Evolutionary conservation across 1,139 yeast species (phyloP), one percentile per base, ranked within the genome.

Genomic region (Kluyveromyces marxianus): DNA sequence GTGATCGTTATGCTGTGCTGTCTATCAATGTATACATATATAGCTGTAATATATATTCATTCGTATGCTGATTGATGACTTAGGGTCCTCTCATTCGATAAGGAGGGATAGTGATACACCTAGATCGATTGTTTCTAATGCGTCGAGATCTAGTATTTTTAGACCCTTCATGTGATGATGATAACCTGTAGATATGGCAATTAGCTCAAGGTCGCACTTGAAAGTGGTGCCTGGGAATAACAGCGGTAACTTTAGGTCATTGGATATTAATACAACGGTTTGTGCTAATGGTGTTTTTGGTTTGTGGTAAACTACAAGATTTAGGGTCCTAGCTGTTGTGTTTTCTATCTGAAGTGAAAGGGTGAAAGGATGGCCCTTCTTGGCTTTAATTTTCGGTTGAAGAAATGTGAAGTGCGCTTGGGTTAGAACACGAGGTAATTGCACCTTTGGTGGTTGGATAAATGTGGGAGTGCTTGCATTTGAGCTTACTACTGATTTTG

Each of bases 221-320:
- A 53, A 54, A 5, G 66, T 57, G 32, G 60, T 62, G 26, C 54
- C 54, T 6, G 63, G 59, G 6, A 50, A 53, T 7, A 63, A 53
- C 3, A 58, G 44, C 3, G 66, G 65, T 4, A 63, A 47, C 43
- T 60, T 62, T 46, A 54, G 60, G 41, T 64, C 68, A 42, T 63
- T 63, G 3, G 66, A 56, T 3, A 63, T 49, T 10, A 64, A 47
- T 2, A 64, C 57, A 2, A 64, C 51, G 2, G 66, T 64, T 39
- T 60, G 60, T 52, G 59, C 47, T 55, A 58, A 48, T 51, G 57
- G 44, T 10, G 37, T 41, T 7, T 37, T 29, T 3, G 48, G 44
- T 7, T 40, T 27, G 29, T 47, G 45, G 25, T 60, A 60, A 4
- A 58, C 54, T 4, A 60, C 65, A 27, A 59, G 44, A 38, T 58